phyloP scores from a whole-genome alignment of 352 stramenopile species.

The Pythium myriotylum region DNA sequence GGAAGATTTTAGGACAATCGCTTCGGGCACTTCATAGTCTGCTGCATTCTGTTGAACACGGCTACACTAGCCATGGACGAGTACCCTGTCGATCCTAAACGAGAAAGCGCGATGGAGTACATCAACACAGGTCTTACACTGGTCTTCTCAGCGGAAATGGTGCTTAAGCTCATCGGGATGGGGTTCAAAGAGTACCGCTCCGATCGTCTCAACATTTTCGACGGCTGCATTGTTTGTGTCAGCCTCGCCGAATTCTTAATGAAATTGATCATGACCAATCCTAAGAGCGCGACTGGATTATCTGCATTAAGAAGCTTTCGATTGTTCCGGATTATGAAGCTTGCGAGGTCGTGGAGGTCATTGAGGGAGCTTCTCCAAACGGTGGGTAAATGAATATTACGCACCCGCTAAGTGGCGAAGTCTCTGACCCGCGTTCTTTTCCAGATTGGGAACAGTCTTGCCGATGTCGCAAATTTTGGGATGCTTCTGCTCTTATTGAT shows the following conservation, averaged over 20 bases:
- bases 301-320: constrained; percentile 80
- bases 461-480: constrained; percentile 86
- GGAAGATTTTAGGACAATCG: constrained; percentile 24
- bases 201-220: constrained; percentile 64
- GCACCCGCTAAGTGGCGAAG: no score
- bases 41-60: constrained; percentile 71
- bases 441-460: constrained; percentile 71
- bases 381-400: no score
- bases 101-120: constrained; percentile 28
- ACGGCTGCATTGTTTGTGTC: constrained; percentile 55
- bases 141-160: constrained; percentile 49
- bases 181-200: constrained; percentile 41
- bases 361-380: constrained; percentile 84
- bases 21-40: constrained; percentile 41
- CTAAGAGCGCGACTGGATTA: constrained; percentile 48
- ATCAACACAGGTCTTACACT: constrained; percentile 47
- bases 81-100: constrained; percentile 30
- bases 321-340: constrained; percentile 89
- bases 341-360: constrained; percentile 89
- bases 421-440: background rate
- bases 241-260: constrained; percentile 48
- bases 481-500: constrained; percentile 88
- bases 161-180: constrained; percentile 67
- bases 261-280: constrained; percentile 29
- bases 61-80: constrained; percentile 58